Conservation (phyloP, 1,284 basidiomycete species). For the Ceratobasidium sp. region DNA sequence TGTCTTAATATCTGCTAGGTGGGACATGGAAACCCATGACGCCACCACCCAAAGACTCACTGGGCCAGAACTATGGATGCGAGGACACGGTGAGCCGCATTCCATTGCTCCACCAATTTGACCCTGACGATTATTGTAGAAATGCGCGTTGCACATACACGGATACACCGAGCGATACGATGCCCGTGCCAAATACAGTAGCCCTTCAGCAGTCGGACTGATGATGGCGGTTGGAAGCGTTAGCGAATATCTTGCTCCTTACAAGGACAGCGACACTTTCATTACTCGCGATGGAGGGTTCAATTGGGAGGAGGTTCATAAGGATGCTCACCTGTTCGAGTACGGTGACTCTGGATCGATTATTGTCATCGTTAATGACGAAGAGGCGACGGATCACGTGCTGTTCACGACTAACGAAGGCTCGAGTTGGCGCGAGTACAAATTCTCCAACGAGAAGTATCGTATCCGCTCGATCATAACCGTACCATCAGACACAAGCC, state of each 20-base stretch:
- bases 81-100: slow-evolving; percentile 69
- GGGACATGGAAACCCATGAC: slow-evolving; percentile 87
- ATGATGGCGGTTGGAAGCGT: slow-evolving; percentile 99
- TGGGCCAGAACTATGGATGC: slow-evolving; percentile 82
- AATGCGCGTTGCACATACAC: slow-evolving; percentile 91
- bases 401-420: slow-evolving; percentile 93
- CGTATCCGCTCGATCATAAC: slow-evolving; percentile 86
- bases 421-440: slow-evolving; percentile 86
- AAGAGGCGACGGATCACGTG: slow-evolving; percentile 90
- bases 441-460: slow-evolving; percentile 80
- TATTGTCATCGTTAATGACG: slow-evolving; percentile 94
- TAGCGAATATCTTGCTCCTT: slow-evolving; percentile 83
- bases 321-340: slow-evolving; percentile 98
- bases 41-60: slow-evolving; percentile 83
- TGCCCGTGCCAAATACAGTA: slow-evolving; percentile 91
- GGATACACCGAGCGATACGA: slow-evolving; percentile 95
- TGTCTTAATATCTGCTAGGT: no score
- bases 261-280: slow-evolving; percentile 94
- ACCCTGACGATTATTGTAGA: slow-evolving; percentile 61
- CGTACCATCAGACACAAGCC: slow-evolving; percentile 90
- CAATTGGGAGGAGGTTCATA: slow-evolving; percentile 98
- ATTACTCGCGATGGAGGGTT: slow-evolving; percentile 96
- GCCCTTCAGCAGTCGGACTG: slow-evolving; percentile 90
- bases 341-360: slow-evolving; percentile 97
- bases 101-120: slow-evolving; percentile 6